phyloP scores from a whole-genome alignment of 2,329 filamentous ascomycete genomes.

The Trichoderma simmonsii region DNA sequence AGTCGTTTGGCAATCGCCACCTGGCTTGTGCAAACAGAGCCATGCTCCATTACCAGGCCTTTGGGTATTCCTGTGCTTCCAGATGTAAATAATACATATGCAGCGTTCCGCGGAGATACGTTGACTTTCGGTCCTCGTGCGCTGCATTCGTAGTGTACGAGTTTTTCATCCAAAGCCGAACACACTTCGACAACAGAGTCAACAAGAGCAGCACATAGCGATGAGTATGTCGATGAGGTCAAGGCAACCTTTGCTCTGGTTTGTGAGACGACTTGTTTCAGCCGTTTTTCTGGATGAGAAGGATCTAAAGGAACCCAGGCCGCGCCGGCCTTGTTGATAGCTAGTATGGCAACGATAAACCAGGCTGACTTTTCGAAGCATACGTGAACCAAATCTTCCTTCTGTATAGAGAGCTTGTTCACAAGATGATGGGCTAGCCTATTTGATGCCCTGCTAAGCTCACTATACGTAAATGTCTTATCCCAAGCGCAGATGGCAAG shows the following conservation, averaged over 20 bases:
- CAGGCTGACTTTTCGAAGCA: constrained; percentile 32
- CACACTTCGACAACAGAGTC: constrained; percentile 16
- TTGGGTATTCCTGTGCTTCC: constrained; percentile 20
- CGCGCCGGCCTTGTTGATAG: constrained; percentile 23
- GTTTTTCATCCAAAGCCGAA: not conserved
- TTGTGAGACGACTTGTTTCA: constrained; percentile 11
- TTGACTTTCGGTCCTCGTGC: not conserved
- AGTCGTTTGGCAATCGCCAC: constrained; percentile 4
- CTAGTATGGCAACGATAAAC: constrained; percentile 22
- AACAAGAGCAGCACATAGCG: constrained; percentile 23
- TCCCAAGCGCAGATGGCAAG: constrained; percentile 21
- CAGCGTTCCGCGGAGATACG: constrained; percentile 6
- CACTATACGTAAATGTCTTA: constrained; percentile 5
- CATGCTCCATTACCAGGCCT: constrained; percentile 21
- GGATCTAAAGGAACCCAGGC: constrained; percentile 22
- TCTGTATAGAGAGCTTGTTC: not conserved
- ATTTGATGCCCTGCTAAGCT: constrained; percentile 4
- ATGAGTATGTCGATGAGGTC: constrained; percentile 15
- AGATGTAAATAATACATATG: constrained; percentile 19
- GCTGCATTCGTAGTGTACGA: not conserved
- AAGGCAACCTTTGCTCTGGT: constrained; percentile 13
- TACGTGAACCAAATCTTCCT: constrained; percentile 23
- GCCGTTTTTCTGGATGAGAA: constrained; percentile 13
- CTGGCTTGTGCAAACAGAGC: constrained; percentile 15
- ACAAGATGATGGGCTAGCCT: constrained; percentile 13